Conservation (phyloP, 2,329 filamentous ascomycete genomes). For the Botrytis aclada region DNA sequence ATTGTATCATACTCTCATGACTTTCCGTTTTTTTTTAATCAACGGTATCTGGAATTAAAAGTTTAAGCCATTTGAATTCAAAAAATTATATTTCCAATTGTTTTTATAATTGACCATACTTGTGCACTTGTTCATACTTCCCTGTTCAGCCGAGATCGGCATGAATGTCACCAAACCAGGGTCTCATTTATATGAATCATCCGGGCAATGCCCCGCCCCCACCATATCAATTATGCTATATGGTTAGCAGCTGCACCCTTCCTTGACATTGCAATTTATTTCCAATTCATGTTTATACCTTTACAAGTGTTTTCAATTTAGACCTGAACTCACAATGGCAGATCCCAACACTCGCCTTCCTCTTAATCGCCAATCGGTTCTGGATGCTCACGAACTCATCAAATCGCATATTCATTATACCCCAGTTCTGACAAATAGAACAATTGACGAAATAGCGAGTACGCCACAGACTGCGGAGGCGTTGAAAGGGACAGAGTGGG, state of each 20-base stretch:
- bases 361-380: slow-evolving; percentile 69
- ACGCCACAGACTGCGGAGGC: slow-evolving; percentile 57
- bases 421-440: slow-evolving; percentile 75
- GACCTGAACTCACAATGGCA: slow-evolving; percentile 44
- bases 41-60: slow-evolving; percentile 38
- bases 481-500: slow-evolving; percentile 55
- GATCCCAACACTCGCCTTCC: slow-evolving; percentile 55
- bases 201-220: slow-evolving; percentile 10
- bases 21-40: slow-evolving; percentile 26
- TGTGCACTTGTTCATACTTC: not conserved
- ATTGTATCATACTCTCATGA: slow-evolving; percentile 38
- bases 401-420: slow-evolving; percentile 75
- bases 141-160: slow-evolving; percentile 8
- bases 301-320: not conserved
- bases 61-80: slow-evolving; percentile 29
- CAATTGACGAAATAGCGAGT: slow-evolving; percentile 72
- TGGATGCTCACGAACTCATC: slow-evolving; percentile 70
- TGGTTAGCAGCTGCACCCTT: not conserved
- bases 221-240: not conserved
- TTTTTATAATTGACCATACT: not conserved
- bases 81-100: not conserved
- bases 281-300: not conserved
- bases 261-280: not conserved
- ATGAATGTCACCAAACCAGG: not conserved
- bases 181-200: slow-evolving; percentile 2